Base-by-base conservation (phyloP, 1,139 yeast genomes). In the Taphrina betulina region DNA sequence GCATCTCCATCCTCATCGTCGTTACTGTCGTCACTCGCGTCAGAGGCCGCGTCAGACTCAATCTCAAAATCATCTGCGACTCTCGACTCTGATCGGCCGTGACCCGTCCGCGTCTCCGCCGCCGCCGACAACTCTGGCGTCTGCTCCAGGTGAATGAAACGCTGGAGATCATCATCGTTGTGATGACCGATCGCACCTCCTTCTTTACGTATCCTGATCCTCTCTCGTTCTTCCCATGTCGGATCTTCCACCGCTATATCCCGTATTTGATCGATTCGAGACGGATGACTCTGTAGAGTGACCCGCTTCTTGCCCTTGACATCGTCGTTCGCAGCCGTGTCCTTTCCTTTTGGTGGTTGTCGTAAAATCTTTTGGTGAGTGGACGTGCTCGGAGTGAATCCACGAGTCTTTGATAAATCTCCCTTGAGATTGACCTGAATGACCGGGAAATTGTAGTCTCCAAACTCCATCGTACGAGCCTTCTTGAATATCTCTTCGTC, bases 381-480 rank as follows among this genome's bases (percentile, higher is more conserved):
- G n/a, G 57, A 48, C 3, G 57, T 45, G 41, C 40, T 44, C 10
- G 57, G 57, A n/a, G 36, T 53, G 40, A 33, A 41, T 4, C 57
- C 53, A 4, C 34, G 38, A 2, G 41, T 36, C 7, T 24, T 37
- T 22, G 36, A 8, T 19, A 24, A 72, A 67, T 57, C 73, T 69
- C 33, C 71, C 64, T 57, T 73, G 66, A 22, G 75, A 71, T 50
- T 71, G 72, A 46, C 81, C 53, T 78, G 78, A 16, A 78, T 70
- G 1, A 80, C 82, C 0, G 85, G 85, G 59, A 77, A 80, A 63
- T 80, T 79, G 58, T 76, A 72, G 63, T 79, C 82, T 3, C 82
- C 82, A 70, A 74, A 80, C 10, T 74, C 73, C 59, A 73, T 71
- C 26, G 71, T 72, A 19, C 71, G 64, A 0, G 80, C 81, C 48